Evolutionary conservation across 108 stramenopile genomes (phyloP).

Genomic region (Hondaea fermentalgiana): DNA sequence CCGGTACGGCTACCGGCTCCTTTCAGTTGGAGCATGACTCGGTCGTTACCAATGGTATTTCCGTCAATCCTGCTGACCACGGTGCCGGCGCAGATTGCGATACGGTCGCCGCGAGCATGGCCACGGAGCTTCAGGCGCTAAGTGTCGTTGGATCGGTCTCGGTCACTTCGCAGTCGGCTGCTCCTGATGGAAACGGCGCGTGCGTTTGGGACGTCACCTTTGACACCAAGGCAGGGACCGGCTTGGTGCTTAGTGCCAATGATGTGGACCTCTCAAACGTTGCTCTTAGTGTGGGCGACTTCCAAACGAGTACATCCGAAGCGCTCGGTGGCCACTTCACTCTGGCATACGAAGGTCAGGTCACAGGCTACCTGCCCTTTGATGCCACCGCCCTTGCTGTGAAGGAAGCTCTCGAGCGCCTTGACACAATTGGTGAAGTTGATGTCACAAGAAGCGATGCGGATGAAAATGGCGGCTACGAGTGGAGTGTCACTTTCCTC

Average conservation of each 20-base stretch:
- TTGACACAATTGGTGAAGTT: conserved; percentile 56
- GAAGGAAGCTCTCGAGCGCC: conserved; percentile 53
- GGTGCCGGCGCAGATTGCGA: conserved; percentile 4
- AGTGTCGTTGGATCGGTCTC: conserved; percentile 58
- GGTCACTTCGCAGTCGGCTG: conserved; percentile 31
- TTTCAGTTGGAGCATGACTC: conserved; percentile 35
- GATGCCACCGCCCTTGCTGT: conserved; percentile 50
- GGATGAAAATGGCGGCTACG: conserved; percentile 63
- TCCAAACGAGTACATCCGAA: conserved; percentile 14
- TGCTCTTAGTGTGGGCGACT: background rate
- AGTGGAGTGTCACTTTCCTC: conserved; percentile 64
- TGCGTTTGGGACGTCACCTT: conserved; percentile 66
- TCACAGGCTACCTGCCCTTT: conserved; percentile 59
- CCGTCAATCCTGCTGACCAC: conserved; percentile 23
- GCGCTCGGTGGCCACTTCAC: conserved; percentile 56
- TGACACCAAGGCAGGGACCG: conserved; percentile 58
- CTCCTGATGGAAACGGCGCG: conserved; percentile 31
- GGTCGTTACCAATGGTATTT: conserved; percentile 34
- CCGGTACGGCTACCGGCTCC: conserved; percentile 14
- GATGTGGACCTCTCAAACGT: background rate
- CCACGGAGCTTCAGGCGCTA: conserved; percentile 63
- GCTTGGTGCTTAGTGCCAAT: background rate
- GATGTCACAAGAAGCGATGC: conserved; percentile 44
- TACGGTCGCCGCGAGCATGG: conserved; percentile 47
- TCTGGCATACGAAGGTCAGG: conserved; percentile 52